These are phyloP conservation scores for Pezicula carpinea DNA, from an alignment of 2,329 filamentous ascomycete species.

Conservation along the genomic window DNA sequence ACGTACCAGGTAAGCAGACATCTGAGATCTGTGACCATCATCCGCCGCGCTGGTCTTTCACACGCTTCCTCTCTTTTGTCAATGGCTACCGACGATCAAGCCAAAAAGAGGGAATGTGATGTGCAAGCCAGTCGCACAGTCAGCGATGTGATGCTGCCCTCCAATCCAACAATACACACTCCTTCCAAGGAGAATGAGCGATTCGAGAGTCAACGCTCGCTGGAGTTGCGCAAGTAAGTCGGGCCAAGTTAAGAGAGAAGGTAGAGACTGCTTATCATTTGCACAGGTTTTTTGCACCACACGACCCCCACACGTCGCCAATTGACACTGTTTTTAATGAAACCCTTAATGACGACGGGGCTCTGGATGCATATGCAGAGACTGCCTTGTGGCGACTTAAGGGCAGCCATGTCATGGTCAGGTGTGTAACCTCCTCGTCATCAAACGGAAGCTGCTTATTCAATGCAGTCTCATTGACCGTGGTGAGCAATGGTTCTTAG, in stretches of 20 bases:
- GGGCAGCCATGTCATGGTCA: constrained; percentile 24
- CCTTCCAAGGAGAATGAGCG: background rate
- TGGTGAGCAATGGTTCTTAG: constrained; percentile 24
- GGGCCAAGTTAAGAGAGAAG: background rate
- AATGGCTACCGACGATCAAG: too few species aligned
- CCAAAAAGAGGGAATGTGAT: background rate
- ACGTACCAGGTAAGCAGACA: background rate
- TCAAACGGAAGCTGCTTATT: background rate
- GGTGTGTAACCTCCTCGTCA: constrained; percentile 13
- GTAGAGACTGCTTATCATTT: background rate
- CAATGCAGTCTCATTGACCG: constrained; percentile 18
- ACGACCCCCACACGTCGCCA: constrained; percentile 3
- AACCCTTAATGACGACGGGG: constrained; percentile 23
- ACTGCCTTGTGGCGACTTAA: constrained; percentile 40
- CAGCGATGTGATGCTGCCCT: background rate
- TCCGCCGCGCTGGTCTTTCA: background rate
- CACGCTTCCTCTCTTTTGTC: too few species aligned
- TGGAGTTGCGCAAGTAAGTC: constrained; percentile 27
- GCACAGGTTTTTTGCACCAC: constrained; percentile 24
- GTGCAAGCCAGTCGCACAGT: background rate
- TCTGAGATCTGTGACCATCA: background rate
- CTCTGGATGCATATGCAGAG: constrained; percentile 37
- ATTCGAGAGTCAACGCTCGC: constrained; percentile 16
- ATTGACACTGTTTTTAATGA: constrained; percentile 17
- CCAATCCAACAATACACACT: background rate